These are phyloP conservation scores for Volvox africanus DNA, from an alignment of 139 green algal species.

Conservation along the genomic window DNA sequence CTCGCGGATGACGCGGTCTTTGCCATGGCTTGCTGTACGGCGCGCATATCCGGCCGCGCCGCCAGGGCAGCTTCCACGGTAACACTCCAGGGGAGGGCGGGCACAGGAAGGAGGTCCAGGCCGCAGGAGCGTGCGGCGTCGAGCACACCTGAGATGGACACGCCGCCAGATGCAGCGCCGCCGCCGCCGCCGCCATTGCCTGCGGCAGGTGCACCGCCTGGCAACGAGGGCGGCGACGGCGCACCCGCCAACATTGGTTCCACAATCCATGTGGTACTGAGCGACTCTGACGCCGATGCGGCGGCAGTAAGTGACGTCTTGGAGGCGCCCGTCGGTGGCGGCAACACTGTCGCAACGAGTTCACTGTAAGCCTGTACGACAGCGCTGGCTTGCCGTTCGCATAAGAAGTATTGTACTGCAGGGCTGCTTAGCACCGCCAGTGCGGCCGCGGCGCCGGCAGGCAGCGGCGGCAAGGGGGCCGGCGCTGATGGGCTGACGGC, in stretches of 20 bases:
- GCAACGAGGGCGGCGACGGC: not conserved
- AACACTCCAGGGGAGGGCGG: constrained; percentile 8
- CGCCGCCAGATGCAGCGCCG: not conserved
- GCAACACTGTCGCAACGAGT: not conserved
- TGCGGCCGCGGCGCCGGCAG: constrained; percentile 1
- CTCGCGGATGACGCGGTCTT: not conserved
- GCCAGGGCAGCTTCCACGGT: not conserved
- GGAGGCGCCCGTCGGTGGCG: not conserved
- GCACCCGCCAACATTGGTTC: not conserved
- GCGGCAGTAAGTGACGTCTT: not conserved
- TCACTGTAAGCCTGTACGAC: constrained; percentile 20
- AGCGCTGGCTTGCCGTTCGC: constrained; percentile 23
- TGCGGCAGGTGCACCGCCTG: not conserved
- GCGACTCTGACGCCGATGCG: not conserved
- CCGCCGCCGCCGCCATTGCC: not conserved
- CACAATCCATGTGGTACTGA: not conserved
- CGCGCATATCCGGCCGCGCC: not conserved
- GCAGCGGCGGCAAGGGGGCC: not conserved
- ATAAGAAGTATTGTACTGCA: constrained; percentile 32
- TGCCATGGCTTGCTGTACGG: not conserved
- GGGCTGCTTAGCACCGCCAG: not conserved
- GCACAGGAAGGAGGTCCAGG: constrained; percentile 24
- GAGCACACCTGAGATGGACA: not conserved
- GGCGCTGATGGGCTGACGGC: not conserved
- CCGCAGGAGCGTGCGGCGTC: not conserved